Base-by-base conservation (phyloP, 1,139 yeast genomes). In the Ogataea hybrid region DNA sequence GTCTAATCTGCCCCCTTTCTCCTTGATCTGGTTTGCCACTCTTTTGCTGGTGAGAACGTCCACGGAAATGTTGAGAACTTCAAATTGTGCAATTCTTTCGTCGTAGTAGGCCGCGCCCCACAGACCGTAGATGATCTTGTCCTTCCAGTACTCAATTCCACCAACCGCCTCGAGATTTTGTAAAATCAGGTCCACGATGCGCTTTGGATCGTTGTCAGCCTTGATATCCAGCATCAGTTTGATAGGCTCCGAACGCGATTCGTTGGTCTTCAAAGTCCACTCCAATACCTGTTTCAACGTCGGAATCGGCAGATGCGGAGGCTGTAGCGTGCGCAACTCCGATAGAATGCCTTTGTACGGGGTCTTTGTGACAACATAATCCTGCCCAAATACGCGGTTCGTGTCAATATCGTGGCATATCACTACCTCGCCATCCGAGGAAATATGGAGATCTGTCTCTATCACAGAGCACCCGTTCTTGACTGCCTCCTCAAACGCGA, bases 401-500 rank as follows among this genome's bases (percentile, higher is more conserved):
- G 90, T 77, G 49, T 64, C 70, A 8, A 71, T 67, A 56, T 84
- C 92, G 62, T 92, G 98, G 37, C 85, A 78, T 23, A 92, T 75
- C 5, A 90, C 85, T 21, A 88, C 71, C 4, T 76, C 75, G 10
- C 82, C 79, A 62, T 92, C 98, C 6, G 65, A 64, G 2, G 94
- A 71, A 43, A 88, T 69, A 70, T 90, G 96, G 35, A 90, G 69
- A 61, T 92, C 96, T 3, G 95, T 83, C 61, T 90, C 97, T 30
- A 92, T 73, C 9, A 79, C 74, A 16, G 77, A 74, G 21, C 86
- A 89, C 0, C 92, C 92, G 15, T 78, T 72, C 14, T 73, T 77
- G 37, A 73, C 74, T 18, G 96, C 94, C 41, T 81, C 80, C 15
- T 77, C 68, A 62, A 87, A 86, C 2, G 95, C 89, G 2, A 69